phyloP scores from a whole-genome alignment of 2,329 filamentous ascomycete species.

The Camptophora hylomeconis region DNA sequence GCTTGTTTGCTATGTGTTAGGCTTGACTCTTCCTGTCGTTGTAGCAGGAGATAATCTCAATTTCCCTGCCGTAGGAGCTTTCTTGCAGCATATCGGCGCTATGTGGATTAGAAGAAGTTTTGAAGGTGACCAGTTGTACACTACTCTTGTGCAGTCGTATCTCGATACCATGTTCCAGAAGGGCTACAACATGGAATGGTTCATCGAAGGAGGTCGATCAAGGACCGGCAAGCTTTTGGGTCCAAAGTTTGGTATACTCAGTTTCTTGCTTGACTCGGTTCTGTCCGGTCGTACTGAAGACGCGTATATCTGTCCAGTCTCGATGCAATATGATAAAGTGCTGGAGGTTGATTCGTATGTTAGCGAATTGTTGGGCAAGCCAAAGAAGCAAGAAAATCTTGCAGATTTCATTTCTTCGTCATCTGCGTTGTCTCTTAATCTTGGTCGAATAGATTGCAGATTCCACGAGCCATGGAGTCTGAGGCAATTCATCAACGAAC shows the following conservation, averaged over 20 bases:
- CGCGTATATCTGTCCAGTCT: slow-evolving; percentile 86
- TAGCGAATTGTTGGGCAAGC: slow-evolving; percentile 80
- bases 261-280: slow-evolving; percentile 81
- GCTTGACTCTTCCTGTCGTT: slow-evolving; percentile 76
- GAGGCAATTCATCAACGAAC: slow-evolving; percentile 64
- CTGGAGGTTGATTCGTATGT: slow-evolving; percentile 97
- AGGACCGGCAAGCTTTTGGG: slow-evolving; percentile 85
- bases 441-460: slow-evolving; percentile 85
- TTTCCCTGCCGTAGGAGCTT: slow-evolving; percentile 76
- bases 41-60: slow-evolving; percentile 95
- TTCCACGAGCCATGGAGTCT: slow-evolving; percentile 97
- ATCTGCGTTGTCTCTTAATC: slow-evolving; percentile 73
- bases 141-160: slow-evolving; percentile 87
- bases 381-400: slow-evolving; percentile 91
- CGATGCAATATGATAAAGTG: slow-evolving; percentile 97
- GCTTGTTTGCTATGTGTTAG: slow-evolving; percentile 86
- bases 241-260: slow-evolving; percentile 90
- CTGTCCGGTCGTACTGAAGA: slow-evolving; percentile 80
- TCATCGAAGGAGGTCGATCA: slow-evolving; percentile 89
- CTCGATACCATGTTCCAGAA: slow-evolving; percentile 83
- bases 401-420: slow-evolving; percentile 79
- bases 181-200: slow-evolving; percentile 92
- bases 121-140: slow-evolving; percentile 80
- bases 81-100: slow-evolving; percentile 76
- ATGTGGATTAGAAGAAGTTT: slow-evolving; percentile 67